Conservation (phyloP, 2,329 filamentous ascomycete genomes). For the Didymella pomorum region DNA sequence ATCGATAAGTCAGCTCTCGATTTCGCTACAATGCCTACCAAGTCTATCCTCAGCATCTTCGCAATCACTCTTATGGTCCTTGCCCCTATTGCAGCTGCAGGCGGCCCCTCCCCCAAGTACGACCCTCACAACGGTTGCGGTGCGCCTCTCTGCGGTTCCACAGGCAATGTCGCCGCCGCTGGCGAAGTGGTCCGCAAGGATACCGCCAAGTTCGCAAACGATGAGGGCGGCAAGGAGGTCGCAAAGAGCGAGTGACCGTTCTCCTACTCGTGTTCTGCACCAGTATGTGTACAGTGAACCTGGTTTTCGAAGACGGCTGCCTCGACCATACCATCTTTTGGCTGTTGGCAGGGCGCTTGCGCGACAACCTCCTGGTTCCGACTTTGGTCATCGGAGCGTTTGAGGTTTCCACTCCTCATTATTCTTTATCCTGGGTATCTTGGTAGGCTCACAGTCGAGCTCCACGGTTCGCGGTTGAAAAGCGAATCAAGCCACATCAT, state of each 20-base stretch:
- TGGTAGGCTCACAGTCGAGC: background rate
- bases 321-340: background rate
- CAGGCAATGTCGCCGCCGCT: background rate
- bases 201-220: background rate
- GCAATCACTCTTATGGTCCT: background rate
- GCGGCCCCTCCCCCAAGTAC: background rate
- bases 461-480: background rate
- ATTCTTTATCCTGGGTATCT: too few species aligned
- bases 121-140: conserved; percentile 4
- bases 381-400: too few species aligned
- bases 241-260: background rate
- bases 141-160: conserved; percentile 6
- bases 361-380: background rate
- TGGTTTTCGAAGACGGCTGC: background rate
- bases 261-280: background rate
- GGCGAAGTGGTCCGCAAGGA: background rate
- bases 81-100: background rate
- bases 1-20: background rate
- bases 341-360: background rate
- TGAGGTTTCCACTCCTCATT: too few species aligned
- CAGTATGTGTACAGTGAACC: background rate
- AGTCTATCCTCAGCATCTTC: background rate
- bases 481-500: background rate
- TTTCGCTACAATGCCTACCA: background rate
- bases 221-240: background rate